Percentiles rank a stretch among this genome's conserved stretches.
Conservation (phyloP, 2,329 filamentous ascomycete genomes). For the Fusarium luffae region DNA sequence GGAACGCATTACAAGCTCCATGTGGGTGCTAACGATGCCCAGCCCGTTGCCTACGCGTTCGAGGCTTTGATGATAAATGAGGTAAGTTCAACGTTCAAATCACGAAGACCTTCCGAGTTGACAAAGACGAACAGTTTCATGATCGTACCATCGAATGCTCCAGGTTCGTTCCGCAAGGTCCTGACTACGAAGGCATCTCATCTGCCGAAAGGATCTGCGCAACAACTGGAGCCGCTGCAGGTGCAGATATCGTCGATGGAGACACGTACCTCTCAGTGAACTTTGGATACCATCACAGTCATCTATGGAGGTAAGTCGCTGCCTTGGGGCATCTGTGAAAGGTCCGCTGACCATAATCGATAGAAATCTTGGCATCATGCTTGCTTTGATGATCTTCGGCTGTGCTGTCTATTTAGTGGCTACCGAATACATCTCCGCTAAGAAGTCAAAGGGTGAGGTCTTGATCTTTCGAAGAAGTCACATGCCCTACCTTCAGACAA, state of each 20-base stretch:
- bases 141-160: slow-evolving; percentile 66
- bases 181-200: slow-evolving; percentile 50
- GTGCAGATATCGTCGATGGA: slow-evolving; percentile 65
- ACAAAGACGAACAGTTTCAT: slow-evolving; percentile 50
- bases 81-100: background rate
- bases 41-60: slow-evolving; percentile 71
- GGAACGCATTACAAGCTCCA: rapidly evolving
- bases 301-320: slow-evolving; percentile 60
- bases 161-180: slow-evolving; percentile 54
- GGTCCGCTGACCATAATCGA: background rate
- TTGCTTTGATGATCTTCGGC: slow-evolving; percentile 62
- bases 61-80: slow-evolving; percentile 74
- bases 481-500: background rate
- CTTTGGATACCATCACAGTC: slow-evolving; percentile 65
- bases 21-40: background rate
- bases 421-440: slow-evolving; percentile 59
- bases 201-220: slow-evolving; percentile 62
- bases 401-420: slow-evolving; percentile 60
- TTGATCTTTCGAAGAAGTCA: slow-evolving; percentile 65
- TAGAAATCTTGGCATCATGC: slow-evolving; percentile 58
- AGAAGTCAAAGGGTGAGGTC: slow-evolving; percentile 70
- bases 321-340: too few relatives aligned
- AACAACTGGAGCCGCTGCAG: slow-evolving; percentile 64
- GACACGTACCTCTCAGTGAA: slow-evolving; percentile 67
- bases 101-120: too few relatives aligned